Conservation (phyloP, 768 basidiomycete species). For the Russula virescens region DNA sequence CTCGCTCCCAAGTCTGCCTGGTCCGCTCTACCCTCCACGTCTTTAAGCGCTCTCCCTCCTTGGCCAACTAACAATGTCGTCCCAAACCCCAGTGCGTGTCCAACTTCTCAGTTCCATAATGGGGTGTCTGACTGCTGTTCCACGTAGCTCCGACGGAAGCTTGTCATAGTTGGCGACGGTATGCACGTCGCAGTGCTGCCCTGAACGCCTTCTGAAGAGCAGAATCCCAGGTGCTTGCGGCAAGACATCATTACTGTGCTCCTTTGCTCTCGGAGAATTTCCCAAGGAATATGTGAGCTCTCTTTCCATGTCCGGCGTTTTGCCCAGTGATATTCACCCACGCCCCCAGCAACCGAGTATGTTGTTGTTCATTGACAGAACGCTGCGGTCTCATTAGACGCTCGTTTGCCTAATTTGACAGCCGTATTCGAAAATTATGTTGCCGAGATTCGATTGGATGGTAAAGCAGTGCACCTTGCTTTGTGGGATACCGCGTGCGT, state of each 20-base stretch:
- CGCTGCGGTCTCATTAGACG: conserved; percentile 7
- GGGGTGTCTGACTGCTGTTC: neutral
- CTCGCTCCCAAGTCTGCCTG: neutral
- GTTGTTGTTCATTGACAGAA: conserved; percentile 21
- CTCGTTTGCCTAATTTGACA: conserved; percentile 30
- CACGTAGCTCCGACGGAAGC: conserved; percentile 80
- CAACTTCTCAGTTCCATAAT: conserved; percentile 4
- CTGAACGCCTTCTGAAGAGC: conserved; percentile 8
- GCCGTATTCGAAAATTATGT: conserved; percentile 99
- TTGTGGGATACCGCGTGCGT: conserved; percentile 99
- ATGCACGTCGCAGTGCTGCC: conserved; percentile 30
- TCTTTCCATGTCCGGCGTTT: neutral
- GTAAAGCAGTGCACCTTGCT: conserved; percentile 94
- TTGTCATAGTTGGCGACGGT: conserved; percentile 97
- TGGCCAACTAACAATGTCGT: conserved; percentile 17
- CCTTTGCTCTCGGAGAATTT: conserved; percentile 91
- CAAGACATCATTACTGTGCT: conserved; percentile 87
- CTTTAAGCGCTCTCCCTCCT: neutral
- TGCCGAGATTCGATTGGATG: conserved; percentile 95
- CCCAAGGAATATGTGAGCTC: conserved; percentile 88
- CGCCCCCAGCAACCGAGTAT: conserved; percentile 43
- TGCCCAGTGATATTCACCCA: neutral
- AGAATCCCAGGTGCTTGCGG: conserved; percentile 76
- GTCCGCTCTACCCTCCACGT: neutral
- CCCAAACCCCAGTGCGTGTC: conserved; percentile 22